A percentile compares a stretch with the other conserved stretches of the same genome.
Evolutionary conservation across 108 stramenopile species (phyloP).

Genomic region (Discostella pseudostelligera): DNA sequence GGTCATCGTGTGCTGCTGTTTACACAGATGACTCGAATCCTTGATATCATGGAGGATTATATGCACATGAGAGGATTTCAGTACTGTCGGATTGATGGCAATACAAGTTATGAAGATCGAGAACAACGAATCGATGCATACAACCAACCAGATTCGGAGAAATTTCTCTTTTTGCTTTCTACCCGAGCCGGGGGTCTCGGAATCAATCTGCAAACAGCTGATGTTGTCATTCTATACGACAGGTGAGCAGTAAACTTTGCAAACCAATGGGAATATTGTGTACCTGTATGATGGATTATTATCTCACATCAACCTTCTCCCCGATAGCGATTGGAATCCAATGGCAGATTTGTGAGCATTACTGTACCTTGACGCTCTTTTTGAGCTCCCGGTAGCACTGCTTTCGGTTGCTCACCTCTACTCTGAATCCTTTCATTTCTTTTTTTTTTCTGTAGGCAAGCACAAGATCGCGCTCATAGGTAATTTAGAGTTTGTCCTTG

Average conservation of each 20-base stretch:
- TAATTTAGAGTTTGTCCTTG: too few species aligned
- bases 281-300: too few species aligned
- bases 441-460: too few species aligned
- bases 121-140: conserved; percentile 89
- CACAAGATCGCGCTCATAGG: conserved; percentile 91
- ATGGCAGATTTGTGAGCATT: conserved; percentile 97
- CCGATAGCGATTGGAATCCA: conserved; percentile 98
- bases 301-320: too few species aligned
- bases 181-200: conserved; percentile 94
- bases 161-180: conserved; percentile 90
- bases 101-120: conserved; percentile 94
- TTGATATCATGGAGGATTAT: conserved; percentile 95
- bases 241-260: too few species aligned
- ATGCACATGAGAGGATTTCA: conserved; percentile 81
- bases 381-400: too few species aligned
- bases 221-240: conserved; percentile 93
- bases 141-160: conserved; percentile 87
- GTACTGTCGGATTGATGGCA: conserved; percentile 97
- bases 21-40: conserved; percentile 95
- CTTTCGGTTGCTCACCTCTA: too few species aligned
- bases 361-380: too few species aligned
- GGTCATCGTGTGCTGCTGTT: conserved; percentile 95
- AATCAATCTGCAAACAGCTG: conserved; percentile 90
- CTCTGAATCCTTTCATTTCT: too few species aligned
- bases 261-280: too few species aligned